A percentile compares a stretch with the other conserved stretches of the same genome.
Conservation (phyloP, 805 yeast species). For the Kodamaea jinghongensis region DNA sequence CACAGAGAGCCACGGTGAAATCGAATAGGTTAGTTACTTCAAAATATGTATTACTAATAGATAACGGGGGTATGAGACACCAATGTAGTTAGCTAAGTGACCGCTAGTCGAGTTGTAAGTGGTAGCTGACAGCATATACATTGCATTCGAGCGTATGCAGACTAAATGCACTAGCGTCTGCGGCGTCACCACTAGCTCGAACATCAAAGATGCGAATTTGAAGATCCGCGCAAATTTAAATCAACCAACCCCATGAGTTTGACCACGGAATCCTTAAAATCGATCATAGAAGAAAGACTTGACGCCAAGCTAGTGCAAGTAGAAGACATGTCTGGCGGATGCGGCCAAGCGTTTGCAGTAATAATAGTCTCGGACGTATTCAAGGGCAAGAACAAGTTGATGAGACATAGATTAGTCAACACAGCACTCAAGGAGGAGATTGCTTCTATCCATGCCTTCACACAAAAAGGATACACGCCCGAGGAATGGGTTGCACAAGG, state of each 20-base stretch:
- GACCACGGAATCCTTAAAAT: conserved; percentile 43
- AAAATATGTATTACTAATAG: conserved; percentile 4
- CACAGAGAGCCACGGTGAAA: conserved; percentile 31
- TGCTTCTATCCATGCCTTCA: conserved; percentile 87
- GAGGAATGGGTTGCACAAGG: conserved; percentile 66
- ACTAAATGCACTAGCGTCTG: too few species aligned
- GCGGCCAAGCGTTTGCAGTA: conserved; percentile 97
- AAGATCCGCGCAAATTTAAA: too few species aligned
- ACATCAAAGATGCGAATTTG: too few species aligned
- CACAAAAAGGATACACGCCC: conserved; percentile 83
- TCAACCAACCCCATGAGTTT: conserved; percentile 27
- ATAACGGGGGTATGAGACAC: neutral
- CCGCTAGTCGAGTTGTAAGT: too few species aligned
- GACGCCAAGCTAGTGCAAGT: conserved; percentile 66
- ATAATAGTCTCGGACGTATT: conserved; percentile 74
- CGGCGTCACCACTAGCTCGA: too few species aligned
- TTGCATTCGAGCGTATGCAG: too few species aligned
- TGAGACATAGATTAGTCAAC: conserved; percentile 86
- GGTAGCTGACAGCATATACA: too few species aligned
- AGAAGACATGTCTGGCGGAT: conserved; percentile 79
- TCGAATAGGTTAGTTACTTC: conserved; percentile 10
- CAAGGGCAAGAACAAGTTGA: conserved; percentile 76
- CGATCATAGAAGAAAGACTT: conserved; percentile 53
- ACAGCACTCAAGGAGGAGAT: conserved; percentile 78
- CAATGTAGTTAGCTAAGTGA: too few species aligned